Evolutionary conservation across 768 basidiomycete species (phyloP).

Genomic region (Pholiota molesta): DNA sequence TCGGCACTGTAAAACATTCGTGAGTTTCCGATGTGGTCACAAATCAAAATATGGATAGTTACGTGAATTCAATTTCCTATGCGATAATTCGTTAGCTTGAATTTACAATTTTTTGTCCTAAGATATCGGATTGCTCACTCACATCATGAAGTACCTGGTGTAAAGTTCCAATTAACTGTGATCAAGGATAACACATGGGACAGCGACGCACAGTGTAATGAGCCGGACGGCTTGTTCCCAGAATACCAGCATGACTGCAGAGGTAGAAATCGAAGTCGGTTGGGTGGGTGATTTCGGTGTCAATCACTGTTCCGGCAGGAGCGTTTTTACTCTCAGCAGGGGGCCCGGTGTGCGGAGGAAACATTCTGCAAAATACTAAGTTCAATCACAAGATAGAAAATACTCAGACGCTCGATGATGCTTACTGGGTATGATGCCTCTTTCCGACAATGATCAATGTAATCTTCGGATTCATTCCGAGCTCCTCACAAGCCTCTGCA

Average conservation of each 20-base stretch:
- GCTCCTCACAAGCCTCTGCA: slow-evolving; percentile 60
- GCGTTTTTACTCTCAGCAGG: slow-evolving; percentile 72
- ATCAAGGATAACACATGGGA: background rate
- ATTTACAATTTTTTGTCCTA: background rate
- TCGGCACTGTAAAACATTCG: slow-evolving; percentile 46
- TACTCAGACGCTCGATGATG: no score
- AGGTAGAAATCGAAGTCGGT: slow-evolving; percentile 80
- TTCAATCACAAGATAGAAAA: no score
- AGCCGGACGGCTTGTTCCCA: slow-evolving; percentile 66
- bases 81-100: background rate
- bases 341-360: slow-evolving; percentile 28
- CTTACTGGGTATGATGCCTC: slow-evolving; percentile 39
- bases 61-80: slow-evolving; percentile 60
- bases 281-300: slow-evolving; percentile 69
- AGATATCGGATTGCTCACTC: slow-evolving; percentile 13
- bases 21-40: background rate
- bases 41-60: slow-evolving; percentile 16
- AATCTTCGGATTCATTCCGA: slow-evolving; percentile 63
- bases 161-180: background rate
- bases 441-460: slow-evolving; percentile 85
- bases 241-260: slow-evolving; percentile 74
- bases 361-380: slow-evolving; percentile 6
- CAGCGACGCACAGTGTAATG: slow-evolving; percentile 46
- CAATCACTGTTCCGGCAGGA: slow-evolving; percentile 78
- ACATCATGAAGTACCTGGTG: slow-evolving; percentile 45